A percentile compares a stretch with the other conserved stretches of the same genome.
Conservation (phyloP, 2,329 filamentous ascomycete genomes). For the Trichoderma arundinaceum region DNA sequence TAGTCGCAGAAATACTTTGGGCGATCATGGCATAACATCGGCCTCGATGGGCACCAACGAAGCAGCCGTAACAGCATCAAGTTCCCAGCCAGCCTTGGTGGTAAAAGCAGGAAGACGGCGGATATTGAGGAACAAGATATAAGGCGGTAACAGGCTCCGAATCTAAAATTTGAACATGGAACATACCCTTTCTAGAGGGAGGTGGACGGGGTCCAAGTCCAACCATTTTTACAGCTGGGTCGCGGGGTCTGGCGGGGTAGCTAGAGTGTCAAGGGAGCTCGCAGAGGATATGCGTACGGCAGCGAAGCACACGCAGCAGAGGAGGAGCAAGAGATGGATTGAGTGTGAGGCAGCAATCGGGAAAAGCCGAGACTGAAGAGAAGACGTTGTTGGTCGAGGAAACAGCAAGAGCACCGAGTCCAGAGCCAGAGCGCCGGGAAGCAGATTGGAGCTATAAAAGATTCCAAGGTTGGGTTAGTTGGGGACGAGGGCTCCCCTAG, state of each 20-base stretch:
- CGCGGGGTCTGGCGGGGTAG: conserved; percentile 48
- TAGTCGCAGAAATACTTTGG: conserved; percentile 1
- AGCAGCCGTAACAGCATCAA: background rate
- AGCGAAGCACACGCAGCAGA: conserved; percentile 7
- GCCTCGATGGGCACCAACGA: conserved; percentile 5
- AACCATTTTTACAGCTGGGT: conserved; percentile 53
- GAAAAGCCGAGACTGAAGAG: background rate
- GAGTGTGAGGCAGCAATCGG: conserved; percentile 1
- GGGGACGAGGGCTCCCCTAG: background rate
- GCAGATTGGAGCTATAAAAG: conserved; percentile 28
- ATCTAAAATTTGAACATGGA: conserved; percentile 39
- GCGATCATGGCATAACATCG: conserved; percentile 2
- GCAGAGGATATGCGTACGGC: background rate
- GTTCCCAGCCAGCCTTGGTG: background rate
- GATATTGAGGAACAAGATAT: background rate
- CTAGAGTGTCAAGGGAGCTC: conserved; percentile 17
- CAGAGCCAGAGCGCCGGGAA: conserved; percentile 10
- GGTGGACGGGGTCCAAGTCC: conserved; percentile 58
- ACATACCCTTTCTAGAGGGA: conserved; percentile 69
- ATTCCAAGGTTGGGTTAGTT: conserved; percentile 15
- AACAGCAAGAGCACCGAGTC: conserved; percentile 16
- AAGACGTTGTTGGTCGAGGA: conserved; percentile 4
- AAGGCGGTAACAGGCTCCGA: background rate
- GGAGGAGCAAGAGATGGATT: background rate
- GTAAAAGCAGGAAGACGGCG: background rate